These are phyloP conservation scores for Cajanus cajan DNA, from an alignment of 306 rosid genomes.

Conservation along the genomic window DNA sequence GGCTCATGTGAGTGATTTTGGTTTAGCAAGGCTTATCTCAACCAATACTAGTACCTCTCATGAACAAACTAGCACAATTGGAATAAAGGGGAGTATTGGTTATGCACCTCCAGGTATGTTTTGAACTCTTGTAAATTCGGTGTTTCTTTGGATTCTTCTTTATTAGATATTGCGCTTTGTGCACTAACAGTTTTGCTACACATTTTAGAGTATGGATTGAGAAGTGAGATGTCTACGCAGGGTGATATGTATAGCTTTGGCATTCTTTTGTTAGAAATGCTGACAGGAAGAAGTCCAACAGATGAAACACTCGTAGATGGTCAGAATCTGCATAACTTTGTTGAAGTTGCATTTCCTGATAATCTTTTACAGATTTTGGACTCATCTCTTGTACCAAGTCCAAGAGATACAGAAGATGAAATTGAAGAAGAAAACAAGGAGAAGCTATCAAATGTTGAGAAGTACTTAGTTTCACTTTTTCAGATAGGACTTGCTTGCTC, in stretches of 20 bases:
- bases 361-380: not conserved
- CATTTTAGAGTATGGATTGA: not conserved
- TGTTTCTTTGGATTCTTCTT: too few species aligned
- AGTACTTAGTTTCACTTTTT: not conserved
- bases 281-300: not conserved
- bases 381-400: not conserved
- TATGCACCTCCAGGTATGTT: not conserved
- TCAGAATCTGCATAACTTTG: not conserved
- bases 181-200: not conserved
- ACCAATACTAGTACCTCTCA: not conserved
- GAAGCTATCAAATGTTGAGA: not conserved
- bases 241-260: not conserved
- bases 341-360: not conserved
- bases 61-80: not conserved
- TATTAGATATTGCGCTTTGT: not conserved
- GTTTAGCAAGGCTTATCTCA: constrained; percentile 21
- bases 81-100: not conserved
- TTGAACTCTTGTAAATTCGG: not conserved
- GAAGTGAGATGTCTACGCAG: not conserved
- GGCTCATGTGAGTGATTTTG: constrained; percentile 26
- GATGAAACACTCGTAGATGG: not conserved
- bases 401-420: not conserved
- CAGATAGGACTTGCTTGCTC: too few species aligned
- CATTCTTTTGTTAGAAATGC: not conserved
- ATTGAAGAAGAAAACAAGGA: not conserved